Conservation (phyloP, 305 asterid species). For the Nicotiana rustica region DNA sequence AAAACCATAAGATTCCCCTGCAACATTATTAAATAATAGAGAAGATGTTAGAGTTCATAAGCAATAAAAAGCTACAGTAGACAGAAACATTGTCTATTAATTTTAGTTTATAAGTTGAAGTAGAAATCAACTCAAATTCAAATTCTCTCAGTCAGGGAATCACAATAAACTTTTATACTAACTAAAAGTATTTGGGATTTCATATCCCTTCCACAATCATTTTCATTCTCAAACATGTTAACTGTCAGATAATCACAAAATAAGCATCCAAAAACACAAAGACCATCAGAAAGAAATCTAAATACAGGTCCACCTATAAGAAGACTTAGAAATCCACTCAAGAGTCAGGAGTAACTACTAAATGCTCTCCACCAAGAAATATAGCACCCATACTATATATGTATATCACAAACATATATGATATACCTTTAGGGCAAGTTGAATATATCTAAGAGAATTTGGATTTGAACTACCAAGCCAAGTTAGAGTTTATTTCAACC, state of each 20-base stretch:
- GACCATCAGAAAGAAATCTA: neutral
- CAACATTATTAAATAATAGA: neutral
- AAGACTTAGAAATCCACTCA: neutral
- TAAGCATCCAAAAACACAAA: neutral
- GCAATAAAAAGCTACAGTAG: neutral
- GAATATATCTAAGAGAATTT: neutral
- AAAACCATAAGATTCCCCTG: conserved; percentile 49
- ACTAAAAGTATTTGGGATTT: neutral
- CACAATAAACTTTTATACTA: neutral
- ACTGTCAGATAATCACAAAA: conserved; percentile 13
- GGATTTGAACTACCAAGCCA: neutral
- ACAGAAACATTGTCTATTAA: neutral
- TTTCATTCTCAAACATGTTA: conserved; percentile 22
- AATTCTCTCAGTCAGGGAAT: conserved; percentile 25
- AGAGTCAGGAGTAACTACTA: neutral
- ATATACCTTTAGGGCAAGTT: neutral
- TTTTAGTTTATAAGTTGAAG: neutral
- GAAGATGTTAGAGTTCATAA: conserved; percentile 31
- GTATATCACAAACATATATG: neutral
- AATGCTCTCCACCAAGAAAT: neutral
- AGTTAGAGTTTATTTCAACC: neutral
- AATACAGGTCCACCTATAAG: neutral
- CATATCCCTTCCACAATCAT: conserved; percentile 8
- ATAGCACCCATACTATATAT: neutral
- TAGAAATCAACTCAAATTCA: neutral